A percentile compares a stretch with the other conserved stretches of the same genome.
Conservation (phyloP, 108 stramenopile genomes). For the Skeletonema marinoi region DNA sequence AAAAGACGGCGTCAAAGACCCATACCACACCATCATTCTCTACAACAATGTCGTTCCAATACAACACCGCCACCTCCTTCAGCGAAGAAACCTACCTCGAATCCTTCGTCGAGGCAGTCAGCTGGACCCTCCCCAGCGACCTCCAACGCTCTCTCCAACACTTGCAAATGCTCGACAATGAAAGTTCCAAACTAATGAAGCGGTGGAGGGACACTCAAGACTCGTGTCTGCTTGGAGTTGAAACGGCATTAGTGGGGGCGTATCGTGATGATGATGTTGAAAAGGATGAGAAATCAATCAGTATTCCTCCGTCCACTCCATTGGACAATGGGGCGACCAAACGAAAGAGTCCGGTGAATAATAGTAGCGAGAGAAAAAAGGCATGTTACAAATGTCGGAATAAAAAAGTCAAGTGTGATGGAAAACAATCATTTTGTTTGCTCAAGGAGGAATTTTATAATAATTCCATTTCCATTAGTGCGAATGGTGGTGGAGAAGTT, state of each 20-base stretch:
- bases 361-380: slow-evolving; percentile 24
- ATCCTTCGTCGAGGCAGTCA: slow-evolving; percentile 74
- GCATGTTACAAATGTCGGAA: slow-evolving; percentile 19
- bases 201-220: slow-evolving; percentile 32
- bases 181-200: slow-evolving; percentile 15
- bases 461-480: background rate
- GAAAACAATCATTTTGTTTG: background rate
- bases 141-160: slow-evolving; percentile 72
- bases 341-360: slow-evolving; percentile 5
- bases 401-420: background rate
- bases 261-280: background rate
- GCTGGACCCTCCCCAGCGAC: slow-evolving; percentile 60
- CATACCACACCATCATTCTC: no score
- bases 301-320: background rate
- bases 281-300: background rate
- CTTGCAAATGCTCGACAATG: slow-evolving; percentile 61
- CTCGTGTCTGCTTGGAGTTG: slow-evolving; percentile 18
- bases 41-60: background rate
- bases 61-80: slow-evolving; percentile 32
- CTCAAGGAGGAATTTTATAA: background rate
- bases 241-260: slow-evolving; percentile 11
- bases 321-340: background rate
- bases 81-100: slow-evolving; percentile 83
- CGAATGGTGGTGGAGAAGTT: background rate
- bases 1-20: no score